Conservation (phyloP, 768 basidiomycete genomes). For the Psilocybe cubensis region DNA sequence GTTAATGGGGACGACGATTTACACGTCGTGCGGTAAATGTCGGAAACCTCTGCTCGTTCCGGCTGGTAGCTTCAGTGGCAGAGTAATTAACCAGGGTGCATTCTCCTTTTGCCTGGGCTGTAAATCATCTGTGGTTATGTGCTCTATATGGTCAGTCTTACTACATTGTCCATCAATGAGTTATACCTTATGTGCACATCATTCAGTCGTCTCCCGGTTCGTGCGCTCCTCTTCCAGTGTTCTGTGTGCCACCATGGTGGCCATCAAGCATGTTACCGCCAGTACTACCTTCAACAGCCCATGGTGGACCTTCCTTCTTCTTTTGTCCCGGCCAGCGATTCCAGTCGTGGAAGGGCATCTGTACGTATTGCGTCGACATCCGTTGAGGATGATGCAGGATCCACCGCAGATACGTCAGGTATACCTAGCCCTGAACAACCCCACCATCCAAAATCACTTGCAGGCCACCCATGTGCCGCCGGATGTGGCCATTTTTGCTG, state of each 20-base stretch:
- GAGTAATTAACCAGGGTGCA: constrained; percentile 38
- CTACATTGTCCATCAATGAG: background rate
- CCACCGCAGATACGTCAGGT: constrained; percentile 20
- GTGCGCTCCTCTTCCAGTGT: constrained; percentile 71
- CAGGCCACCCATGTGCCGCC: constrained; percentile 73
- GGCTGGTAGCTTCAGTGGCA: constrained; percentile 32
- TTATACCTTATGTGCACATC: constrained; percentile 5
- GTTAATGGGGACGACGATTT: constrained; percentile 66
- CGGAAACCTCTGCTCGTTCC: constrained; percentile 59
- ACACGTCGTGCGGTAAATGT: constrained; percentile 72
- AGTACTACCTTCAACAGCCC: constrained; percentile 64
- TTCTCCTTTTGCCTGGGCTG: constrained; percentile 65
- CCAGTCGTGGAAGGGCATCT: constrained; percentile 18
- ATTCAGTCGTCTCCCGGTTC: constrained; percentile 75
- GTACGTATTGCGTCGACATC: constrained; percentile 10
- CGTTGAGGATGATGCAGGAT: constrained; percentile 29
- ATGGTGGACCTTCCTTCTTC: constrained; percentile 49
- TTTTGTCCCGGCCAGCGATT: constrained; percentile 16
- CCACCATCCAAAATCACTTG: constrained; percentile 26
- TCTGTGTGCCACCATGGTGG: constrained; percentile 81
- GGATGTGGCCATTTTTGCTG: constrained; percentile 87
- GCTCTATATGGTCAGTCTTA: constrained; percentile 72
- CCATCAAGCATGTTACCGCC: constrained; percentile 76
- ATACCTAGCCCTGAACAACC: constrained; percentile 16
- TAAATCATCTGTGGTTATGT: constrained; percentile 46